Conservation (phyloP, 306 rosid species). For the Gastrolobium villosum region DNA sequence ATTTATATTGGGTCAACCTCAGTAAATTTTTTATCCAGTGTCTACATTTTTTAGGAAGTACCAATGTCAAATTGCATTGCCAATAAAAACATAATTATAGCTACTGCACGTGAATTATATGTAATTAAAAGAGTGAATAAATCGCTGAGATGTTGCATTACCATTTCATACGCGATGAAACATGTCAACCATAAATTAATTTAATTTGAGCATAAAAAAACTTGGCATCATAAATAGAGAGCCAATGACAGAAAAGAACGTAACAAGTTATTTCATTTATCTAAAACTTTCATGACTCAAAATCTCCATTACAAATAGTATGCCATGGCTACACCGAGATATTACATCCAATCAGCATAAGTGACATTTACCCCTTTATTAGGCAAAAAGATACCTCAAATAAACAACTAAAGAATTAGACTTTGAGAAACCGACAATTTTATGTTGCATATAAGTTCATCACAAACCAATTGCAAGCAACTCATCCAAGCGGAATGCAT, state of each 20-base stretch:
- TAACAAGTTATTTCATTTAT: not conserved
- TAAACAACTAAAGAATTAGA: too few relatives aligned
- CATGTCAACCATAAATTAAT: not conserved
- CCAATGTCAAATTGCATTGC: not conserved
- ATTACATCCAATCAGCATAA: not conserved
- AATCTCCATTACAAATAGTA: not conserved
- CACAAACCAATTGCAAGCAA: not conserved
- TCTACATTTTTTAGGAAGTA: not conserved
- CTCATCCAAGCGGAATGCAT: not conserved
- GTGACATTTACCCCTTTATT: not conserved
- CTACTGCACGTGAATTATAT: too few relatives aligned
- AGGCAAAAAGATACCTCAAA: not conserved
- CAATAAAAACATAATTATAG: not conserved
- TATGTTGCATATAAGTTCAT: not conserved
- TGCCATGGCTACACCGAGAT: not conserved
- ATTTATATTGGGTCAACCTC: too few relatives aligned
- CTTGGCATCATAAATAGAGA: not conserved
- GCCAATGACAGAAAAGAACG: constrained; percentile 10
- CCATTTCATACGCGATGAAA: not conserved
- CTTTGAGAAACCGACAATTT: not conserved
- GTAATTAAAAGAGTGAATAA: too few relatives aligned
- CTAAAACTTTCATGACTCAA: not conserved
- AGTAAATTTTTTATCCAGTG: not conserved
- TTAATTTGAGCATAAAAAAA: not conserved
- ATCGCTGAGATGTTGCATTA: not conserved